Base-by-base conservation (phyloP, 441 rosid genomes). In the Erysimum cheiri region DNA sequence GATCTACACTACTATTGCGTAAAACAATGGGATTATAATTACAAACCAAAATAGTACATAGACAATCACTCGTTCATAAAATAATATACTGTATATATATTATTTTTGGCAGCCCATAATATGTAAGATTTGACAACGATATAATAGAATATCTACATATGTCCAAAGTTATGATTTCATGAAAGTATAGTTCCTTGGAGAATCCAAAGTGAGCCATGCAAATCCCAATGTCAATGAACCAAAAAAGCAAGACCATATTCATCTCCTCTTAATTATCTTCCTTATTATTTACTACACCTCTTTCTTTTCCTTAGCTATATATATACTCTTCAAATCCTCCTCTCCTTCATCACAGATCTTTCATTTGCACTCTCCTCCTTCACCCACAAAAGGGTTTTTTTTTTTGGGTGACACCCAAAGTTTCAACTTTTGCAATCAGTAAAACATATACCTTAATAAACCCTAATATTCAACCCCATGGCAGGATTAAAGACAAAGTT, bases 351-450 rank as follows among this genome's bases (percentile, higher is more conserved):
- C 60, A 22, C 53, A 54, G 17, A 7, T 8, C 35, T 36, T 74
- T 53, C 57, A 15, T 46, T 52, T 67, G 56, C 41, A 33, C 58
- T 49, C 37, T 68, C 44, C 17, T 53, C 39, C 60, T 61, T 55
- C 74, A 74, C 78, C 78, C 78, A 47, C 24, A 4, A 57, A 65
- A 63, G 67, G 74, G 54, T 28, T 72, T 72, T 72, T 75, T 74
- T 46, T 56, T 35, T 44, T 33, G 1, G 15, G 48, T 14, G n/a
- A 8, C 52, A 48, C 28, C 47, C 32, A 54, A 68, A 61, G 10
- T 74, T 36, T 43, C 57, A 43, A 52, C 6, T 37, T 52, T 33
- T 41, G 73, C n/a, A n/a, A 53, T 60, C 69, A 63, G 13, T n/a
- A 28, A 10, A 32, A 33, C 6, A 47, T 19, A 41, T 46, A 36